These are phyloP conservation scores for Lyophyllum decastes DNA, from an alignment of 768 basidiomycete genomes.

Conservation along the genomic window DNA sequence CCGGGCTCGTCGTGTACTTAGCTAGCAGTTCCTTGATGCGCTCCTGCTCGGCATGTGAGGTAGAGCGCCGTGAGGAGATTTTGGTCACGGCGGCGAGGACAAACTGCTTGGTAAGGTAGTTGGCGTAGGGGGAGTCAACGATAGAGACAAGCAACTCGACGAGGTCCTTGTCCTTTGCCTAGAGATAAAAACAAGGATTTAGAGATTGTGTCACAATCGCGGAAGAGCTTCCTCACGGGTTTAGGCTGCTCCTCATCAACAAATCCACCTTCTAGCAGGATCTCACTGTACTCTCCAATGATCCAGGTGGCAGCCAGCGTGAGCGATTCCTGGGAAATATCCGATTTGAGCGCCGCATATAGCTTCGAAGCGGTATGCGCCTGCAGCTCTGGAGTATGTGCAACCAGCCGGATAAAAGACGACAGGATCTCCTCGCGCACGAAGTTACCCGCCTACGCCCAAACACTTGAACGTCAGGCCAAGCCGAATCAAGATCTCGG, in stretches of 20 bases:
- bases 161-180: slow-evolving; percentile 83
- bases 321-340: slow-evolving; percentile 95
- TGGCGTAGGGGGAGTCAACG: slow-evolving; percentile 92
- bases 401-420: slow-evolving; percentile 92
- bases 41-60: slow-evolving; percentile 66
- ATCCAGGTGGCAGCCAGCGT: slow-evolving; percentile 95
- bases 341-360: slow-evolving; percentile 82
- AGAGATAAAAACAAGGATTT: slow-evolving; percentile 1
- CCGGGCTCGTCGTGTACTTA: slow-evolving; percentile 84
- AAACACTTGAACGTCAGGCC: background rate
- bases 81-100: slow-evolving; percentile 90
- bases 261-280: slow-evolving; percentile 83
- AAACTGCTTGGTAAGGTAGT: slow-evolving; percentile 89
- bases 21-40: slow-evolving; percentile 78
- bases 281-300: slow-evolving; percentile 94
- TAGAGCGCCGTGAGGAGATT: slow-evolving; percentile 79
- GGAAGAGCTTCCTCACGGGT: slow-evolving; percentile 43
- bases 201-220: background rate
- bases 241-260: slow-evolving; percentile 72
- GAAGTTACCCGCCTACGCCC: slow-evolving; percentile 87
- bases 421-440: slow-evolving; percentile 96
- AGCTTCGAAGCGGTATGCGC: slow-evolving; percentile 92
- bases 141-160: slow-evolving; percentile 85
- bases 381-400: slow-evolving; percentile 96
- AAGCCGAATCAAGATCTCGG: background rate